Evolutionary conservation across 108 stramenopile genomes (phyloP), one percentile per base, ranked within the genome.

Genomic region (Discostella stelligeroides): DNA sequence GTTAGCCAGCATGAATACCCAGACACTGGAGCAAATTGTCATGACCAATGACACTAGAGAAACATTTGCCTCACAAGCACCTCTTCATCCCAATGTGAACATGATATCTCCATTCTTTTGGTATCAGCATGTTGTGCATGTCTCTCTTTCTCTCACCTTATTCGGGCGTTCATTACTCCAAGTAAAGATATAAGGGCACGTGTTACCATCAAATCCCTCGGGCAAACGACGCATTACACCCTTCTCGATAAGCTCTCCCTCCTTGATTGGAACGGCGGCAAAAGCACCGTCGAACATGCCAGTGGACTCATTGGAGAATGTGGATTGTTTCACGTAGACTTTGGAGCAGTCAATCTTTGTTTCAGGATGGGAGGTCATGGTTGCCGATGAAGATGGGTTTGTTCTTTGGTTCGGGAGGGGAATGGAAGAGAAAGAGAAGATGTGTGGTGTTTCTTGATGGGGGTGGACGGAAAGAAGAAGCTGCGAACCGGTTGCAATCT

Each of bases 341-440:
- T 86, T 86, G 34, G 82, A 83, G 80, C 88, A 89, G 75, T 86
- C 83, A 47, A 89, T 82, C 58, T 86, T 86, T 38, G 88, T 87
- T 34, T 87, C 86, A 10, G 84, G 82, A 66, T 85, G 86, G 68
- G 76, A 73, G 27, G 80, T 63, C 84, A 85, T 87, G 49, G 66
- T 79, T 59, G 25, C 23, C 10, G 40, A 61, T 18, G 34, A 34
- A 34, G 34, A 34, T 5, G 34, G 6, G 3, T 34, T 5, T 34
- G 34, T 34, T 34, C 6, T 34, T 3, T 34, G 34, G 34, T 34
- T 34, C n/a, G 34, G 34, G 34, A 6, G 3, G 3, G 34, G 34
- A 34, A 3, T 34, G 34, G 3, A 6, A 3, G 3, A 6, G 34
- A 34, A 5, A 5, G 3, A 5, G 34, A n/a, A n/a, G 34, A 34